phyloP scores from a whole-genome alignment of 305 asterid species.

The Rubia peregrina region DNA sequence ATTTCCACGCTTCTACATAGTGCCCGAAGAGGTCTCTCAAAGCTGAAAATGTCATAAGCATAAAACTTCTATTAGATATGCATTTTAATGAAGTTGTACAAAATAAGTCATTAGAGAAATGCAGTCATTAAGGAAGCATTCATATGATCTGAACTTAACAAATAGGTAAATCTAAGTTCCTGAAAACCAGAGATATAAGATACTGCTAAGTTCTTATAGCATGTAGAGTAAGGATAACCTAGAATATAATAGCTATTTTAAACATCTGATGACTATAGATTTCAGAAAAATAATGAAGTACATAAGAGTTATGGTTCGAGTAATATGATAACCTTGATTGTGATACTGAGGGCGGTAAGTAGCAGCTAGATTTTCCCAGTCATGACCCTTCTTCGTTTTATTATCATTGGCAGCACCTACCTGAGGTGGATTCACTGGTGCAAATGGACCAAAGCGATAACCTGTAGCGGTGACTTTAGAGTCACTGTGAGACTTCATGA shows the following conservation, averaged over 20 bases:
- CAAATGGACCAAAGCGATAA: conserved; percentile 90
- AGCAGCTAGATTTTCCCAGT: conserved; percentile 72
- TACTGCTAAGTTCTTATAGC: too few species aligned
- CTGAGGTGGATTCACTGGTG: conserved; percentile 56
- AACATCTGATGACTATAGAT: not conserved
- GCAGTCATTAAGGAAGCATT: not conserved
- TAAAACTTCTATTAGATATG: conserved; percentile 10
- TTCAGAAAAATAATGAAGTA: not conserved
- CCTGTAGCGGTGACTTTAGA: conserved; percentile 32
- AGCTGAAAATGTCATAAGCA: conserved; percentile 41
- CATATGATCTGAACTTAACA: not conserved
- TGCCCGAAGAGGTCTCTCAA: conserved; percentile 83
- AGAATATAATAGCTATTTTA: not conserved
- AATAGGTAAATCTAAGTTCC: not conserved
- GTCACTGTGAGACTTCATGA: conserved; percentile 16
- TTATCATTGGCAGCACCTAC: conserved; percentile 38
- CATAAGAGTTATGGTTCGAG: not conserved
- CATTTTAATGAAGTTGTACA: not conserved
- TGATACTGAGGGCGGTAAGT: conserved; percentile 79
- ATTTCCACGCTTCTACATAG: conserved; percentile 83
- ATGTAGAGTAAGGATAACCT: not conserved
- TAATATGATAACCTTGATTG: conserved; percentile 62
- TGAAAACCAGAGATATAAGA: not conserved
- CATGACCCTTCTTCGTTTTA: conserved; percentile 34
- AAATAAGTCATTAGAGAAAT: not conserved